A percentile compares a stretch with the other conserved stretches of the same genome.
Evolutionary conservation across 805 yeast species (phyloP).

Genomic region (Spathaspora boniae): DNA sequence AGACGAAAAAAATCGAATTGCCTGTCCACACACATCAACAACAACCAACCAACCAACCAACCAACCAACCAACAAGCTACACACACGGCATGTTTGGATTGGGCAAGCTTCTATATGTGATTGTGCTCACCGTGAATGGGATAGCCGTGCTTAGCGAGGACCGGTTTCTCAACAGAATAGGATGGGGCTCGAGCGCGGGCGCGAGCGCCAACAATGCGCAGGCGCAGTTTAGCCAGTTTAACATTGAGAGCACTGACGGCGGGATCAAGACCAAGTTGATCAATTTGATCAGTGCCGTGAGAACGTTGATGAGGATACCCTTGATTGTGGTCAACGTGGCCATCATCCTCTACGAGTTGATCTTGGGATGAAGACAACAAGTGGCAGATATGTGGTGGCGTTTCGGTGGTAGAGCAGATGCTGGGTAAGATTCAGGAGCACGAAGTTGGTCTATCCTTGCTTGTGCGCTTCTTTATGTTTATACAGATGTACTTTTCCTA

Average conservation of each 20-base stretch:
- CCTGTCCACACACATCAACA: no score
- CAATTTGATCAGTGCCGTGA: constrained; percentile 65
- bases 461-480: no score
- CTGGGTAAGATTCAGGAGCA: no score
- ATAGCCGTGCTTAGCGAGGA: constrained; percentile 80
- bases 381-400: background rate
- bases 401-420: background rate
- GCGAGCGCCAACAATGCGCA: constrained; percentile 14
- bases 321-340: constrained; percentile 63
- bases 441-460: no score
- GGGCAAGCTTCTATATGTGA: constrained; percentile 55
- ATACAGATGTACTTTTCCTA: background rate
- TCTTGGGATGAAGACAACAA: constrained; percentile 49
- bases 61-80: no score
- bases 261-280: constrained; percentile 54
- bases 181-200: constrained; percentile 26
- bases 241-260: constrained; percentile 37
- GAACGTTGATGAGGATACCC: constrained; percentile 74
- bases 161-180: constrained; percentile 64
- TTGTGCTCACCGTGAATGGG: constrained; percentile 63
- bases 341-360: constrained; percentile 66
- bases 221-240: constrained; percentile 14
- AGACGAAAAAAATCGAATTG: no score
- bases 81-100: constrained; percentile 50
- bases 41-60: background rate